Evolutionary conservation across 352 stramenopile species (phyloP).

Genomic region (Globisporangium echinulatum): DNA sequence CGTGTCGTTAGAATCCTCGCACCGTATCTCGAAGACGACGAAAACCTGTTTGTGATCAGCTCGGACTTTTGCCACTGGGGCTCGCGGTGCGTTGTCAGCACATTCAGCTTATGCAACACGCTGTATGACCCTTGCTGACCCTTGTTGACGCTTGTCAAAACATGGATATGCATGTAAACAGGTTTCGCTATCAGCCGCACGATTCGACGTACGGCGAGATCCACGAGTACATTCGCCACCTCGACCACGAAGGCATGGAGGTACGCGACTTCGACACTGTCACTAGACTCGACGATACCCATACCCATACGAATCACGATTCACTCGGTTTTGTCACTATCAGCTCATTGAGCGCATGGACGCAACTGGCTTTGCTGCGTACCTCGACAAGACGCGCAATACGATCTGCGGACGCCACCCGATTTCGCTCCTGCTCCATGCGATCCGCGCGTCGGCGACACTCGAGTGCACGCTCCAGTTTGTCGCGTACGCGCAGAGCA

Average conservation of each 20-base stretch:
- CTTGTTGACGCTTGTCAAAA: neutral
- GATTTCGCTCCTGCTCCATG: constrained; percentile 82
- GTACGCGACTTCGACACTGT: constrained; percentile 14
- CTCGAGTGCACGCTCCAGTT: constrained; percentile 85
- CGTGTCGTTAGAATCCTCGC: constrained; percentile 69
- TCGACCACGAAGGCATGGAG: constrained; percentile 89
- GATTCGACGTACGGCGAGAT: constrained; percentile 86
- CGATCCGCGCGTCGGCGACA: constrained; percentile 37
- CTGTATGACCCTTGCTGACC: neutral
- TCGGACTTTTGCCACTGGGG: constrained; percentile 98
- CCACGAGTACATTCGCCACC: constrained; percentile 92
- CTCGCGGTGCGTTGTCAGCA: constrained; percentile 27
- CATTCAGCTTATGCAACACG: neutral
- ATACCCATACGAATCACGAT: too few relatives aligned
- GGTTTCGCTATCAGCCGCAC: constrained; percentile 89
- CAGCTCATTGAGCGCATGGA: constrained; percentile 91
- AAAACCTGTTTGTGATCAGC: constrained; percentile 95
- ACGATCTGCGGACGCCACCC: constrained; percentile 97
- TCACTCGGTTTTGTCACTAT: neutral
- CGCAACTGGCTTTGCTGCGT: constrained; percentile 88
- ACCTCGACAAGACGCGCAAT: constrained; percentile 93
- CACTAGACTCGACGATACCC: too few relatives aligned
- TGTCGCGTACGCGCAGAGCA: constrained; percentile 92
- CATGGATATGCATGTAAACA: constrained; percentile 7
- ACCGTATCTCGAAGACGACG: constrained; percentile 86